Conservation (phyloP, 2,329 filamentous ascomycete species). For the Penicillium hordei region DNA sequence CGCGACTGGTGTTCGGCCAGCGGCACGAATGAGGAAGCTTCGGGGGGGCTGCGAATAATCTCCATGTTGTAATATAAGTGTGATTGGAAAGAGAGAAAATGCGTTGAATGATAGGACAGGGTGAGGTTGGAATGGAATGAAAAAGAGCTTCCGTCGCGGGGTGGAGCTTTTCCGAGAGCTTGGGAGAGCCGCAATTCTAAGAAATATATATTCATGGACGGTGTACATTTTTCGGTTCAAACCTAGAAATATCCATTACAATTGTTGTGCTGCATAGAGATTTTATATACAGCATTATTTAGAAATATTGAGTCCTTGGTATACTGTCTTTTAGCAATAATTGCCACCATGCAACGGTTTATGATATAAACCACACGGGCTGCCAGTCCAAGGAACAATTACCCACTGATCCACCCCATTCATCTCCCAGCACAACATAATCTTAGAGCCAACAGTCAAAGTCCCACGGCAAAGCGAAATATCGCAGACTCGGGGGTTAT, state of each 20-base stretch:
- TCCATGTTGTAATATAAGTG: conserved; percentile 40
- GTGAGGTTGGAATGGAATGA: conserved; percentile 5
- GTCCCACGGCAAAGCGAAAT: not conserved
- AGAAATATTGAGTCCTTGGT: no score
- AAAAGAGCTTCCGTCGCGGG: conserved; percentile 11
- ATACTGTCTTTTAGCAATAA: not conserved
- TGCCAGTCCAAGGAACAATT: not conserved
- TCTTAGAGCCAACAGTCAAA: not conserved
- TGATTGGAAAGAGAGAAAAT: not conserved
- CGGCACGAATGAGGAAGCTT: conserved; percentile 43
- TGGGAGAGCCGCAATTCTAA: not conserved
- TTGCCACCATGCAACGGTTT: not conserved
- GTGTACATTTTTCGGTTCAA: not conserved
- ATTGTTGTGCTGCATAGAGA: no score
- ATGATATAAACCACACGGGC: not conserved
- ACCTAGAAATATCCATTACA: not conserved
- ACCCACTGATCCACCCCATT: not conserved
- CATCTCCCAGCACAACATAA: not conserved
- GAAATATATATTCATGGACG: not conserved
- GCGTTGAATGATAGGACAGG: not conserved
- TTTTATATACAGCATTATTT: not conserved
- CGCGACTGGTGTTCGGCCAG: conserved; percentile 49
- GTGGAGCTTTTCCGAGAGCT: conserved; percentile 12
- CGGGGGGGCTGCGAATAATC: conserved; percentile 40
- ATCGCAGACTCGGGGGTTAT: not conserved